Percentiles rank a stretch among this genome's conserved stretches.
Conservation (phyloP, 495 filamentous ascomycete species). For the Rhypophila decipiens region DNA sequence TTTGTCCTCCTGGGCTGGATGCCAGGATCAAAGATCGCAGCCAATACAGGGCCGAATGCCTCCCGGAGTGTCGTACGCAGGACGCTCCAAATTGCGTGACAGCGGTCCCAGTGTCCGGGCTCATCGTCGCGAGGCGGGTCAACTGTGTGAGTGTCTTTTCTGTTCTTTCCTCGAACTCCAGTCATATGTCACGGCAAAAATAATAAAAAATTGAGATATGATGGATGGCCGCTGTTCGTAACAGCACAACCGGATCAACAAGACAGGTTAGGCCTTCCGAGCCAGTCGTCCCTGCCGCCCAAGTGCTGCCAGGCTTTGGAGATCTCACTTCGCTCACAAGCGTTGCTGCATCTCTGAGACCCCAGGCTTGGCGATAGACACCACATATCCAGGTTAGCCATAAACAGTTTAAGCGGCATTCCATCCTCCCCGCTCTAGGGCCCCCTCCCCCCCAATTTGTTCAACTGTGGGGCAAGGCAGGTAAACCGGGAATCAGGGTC, state of each 20-base stretch:
- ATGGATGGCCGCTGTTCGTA: too few relatives aligned
- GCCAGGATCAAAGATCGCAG: too few relatives aligned
- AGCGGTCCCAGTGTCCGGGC: conserved; percentile 1
- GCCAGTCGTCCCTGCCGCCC: too few relatives aligned
- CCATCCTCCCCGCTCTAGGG: not conserved
- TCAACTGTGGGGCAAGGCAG: conserved; percentile 17
- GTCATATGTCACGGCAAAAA: not conserved
- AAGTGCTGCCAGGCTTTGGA: not conserved
- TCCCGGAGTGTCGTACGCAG: not conserved
- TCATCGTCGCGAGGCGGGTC: not conserved
- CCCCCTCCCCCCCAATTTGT: not conserved
- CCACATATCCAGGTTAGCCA: too few relatives aligned
- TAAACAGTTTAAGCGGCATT: conserved; percentile 3
- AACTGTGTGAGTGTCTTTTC: too few relatives aligned
- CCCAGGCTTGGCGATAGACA: not conserved
- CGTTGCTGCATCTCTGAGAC: not conserved
- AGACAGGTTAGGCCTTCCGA: too few relatives aligned
- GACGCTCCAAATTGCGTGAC: not conserved
- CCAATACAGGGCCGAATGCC: not conserved
- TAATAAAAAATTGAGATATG: too few relatives aligned
- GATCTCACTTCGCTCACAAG: not conserved
- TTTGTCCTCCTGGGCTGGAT: too few relatives aligned
- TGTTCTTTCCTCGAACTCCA: not conserved
- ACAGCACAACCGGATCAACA: too few relatives aligned
- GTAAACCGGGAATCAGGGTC: conserved; percentile 34